phyloP scores from a whole-genome alignment of 495 filamentous ascomycete genomes.

The Aspergillus nidulans region DNA sequence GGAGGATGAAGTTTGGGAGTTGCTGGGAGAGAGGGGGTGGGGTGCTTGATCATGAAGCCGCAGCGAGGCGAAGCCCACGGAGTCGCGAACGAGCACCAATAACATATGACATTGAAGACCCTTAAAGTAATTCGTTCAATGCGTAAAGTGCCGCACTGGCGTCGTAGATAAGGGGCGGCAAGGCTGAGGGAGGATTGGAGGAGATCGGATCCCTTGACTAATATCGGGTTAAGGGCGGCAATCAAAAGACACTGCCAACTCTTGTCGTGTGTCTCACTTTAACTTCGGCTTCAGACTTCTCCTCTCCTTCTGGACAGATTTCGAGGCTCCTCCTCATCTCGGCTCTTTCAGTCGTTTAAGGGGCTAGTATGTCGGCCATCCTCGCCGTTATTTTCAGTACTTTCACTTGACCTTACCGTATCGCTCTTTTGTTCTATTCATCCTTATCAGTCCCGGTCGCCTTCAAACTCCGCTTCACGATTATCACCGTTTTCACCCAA shows the following conservation, averaged over 20 bases:
- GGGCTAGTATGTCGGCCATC: conserved; percentile 23
- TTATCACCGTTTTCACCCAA: not conserved
- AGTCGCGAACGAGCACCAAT: not conserved
- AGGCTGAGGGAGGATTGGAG: not conserved
- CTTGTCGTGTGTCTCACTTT: not conserved
- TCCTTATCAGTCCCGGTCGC: conserved; percentile 14
- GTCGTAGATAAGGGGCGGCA: no score
- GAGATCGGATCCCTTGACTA: not conserved
- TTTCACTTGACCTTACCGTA: conserved; percentile 13
- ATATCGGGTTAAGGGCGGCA: not conserved
- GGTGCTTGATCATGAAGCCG: conserved; percentile 23
- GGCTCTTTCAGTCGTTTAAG: conserved; percentile 17
- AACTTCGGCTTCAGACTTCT: not conserved
- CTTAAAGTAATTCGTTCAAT: no score
- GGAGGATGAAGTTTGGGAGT: conserved; percentile 43
- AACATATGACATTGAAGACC: not conserved
- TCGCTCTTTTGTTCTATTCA: conserved; percentile 16
- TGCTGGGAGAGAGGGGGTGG: conserved; percentile 42
- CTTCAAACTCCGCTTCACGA: not conserved
- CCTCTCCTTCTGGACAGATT: not conserved
- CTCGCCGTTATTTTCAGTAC: conserved; percentile 17
- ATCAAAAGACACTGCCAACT: no score
- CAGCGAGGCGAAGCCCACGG: not conserved
- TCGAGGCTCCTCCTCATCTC: not conserved
- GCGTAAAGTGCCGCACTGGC: no score